Conservation (phyloP, 1,284 basidiomycete genomes). For the Apiotrichum porosum region DNA sequence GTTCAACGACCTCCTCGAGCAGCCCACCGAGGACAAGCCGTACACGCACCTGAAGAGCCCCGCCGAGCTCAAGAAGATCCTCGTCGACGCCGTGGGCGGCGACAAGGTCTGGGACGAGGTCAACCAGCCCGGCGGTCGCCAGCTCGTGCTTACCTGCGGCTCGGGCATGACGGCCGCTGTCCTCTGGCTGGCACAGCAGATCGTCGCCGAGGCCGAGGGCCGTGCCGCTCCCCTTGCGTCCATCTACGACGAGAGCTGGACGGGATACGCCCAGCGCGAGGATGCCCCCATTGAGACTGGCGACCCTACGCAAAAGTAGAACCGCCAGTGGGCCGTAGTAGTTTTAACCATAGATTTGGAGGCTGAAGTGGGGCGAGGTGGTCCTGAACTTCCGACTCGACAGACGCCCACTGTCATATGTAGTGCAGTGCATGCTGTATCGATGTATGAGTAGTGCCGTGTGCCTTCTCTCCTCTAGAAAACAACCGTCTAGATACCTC, state of each 20-base stretch:
- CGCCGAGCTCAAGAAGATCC: constrained; percentile 56
- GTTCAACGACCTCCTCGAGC: constrained; percentile 66
- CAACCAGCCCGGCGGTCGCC: constrained; percentile 53
- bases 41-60: constrained; percentile 58
- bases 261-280: constrained; percentile 29
- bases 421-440: background rate
- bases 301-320: background rate
- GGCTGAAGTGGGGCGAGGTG: too few relatives aligned
- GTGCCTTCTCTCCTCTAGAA: too few relatives aligned
- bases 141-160: constrained; percentile 73
- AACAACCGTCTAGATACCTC: too few relatives aligned
- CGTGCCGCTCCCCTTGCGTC: constrained; percentile 34
- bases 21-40: constrained; percentile 41
- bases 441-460: too few relatives aligned
- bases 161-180: constrained; percentile 96
- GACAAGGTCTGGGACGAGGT: constrained; percentile 55
- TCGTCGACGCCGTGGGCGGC: constrained; percentile 51
- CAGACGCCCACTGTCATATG: too few relatives aligned
- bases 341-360: background rate
- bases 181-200: constrained; percentile 75
- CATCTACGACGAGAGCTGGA: constrained; percentile 51
- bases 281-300: constrained; percentile 25
- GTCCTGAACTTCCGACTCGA: too few relatives aligned
- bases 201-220: constrained; percentile 76
- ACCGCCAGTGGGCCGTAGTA: background rate